Base-by-base conservation (phyloP, 768 basidiomycete genomes). In the Pilatotrama ljubarskyi region DNA sequence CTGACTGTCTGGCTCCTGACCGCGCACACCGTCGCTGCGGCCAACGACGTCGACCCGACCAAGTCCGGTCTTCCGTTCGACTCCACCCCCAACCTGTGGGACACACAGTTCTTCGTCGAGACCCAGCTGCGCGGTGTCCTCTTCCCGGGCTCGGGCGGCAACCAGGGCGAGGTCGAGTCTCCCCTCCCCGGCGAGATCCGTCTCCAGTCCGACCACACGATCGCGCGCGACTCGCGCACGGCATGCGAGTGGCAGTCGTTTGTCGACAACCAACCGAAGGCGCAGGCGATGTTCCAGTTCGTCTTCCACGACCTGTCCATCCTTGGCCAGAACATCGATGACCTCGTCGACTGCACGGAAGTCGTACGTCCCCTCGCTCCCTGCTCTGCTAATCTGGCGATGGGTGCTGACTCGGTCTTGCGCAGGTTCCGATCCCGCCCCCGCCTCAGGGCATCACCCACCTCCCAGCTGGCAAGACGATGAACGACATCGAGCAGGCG, bases 101-200 rank as follows among this genome's bases (percentile, higher is more conserved):
- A 68, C 65, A 64, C 64, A n/a, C 67, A 66, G 25, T 61, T 70
- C 57, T 69, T 64, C 61, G 25, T 80, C 41, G 78, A 80, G 51
- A 73, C 74, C 3, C 74, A 75, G 58, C 74, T 82, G 35, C 73
- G 74, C 57, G 50, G 66, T 24, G 58, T 62, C 10, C 46, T 58
- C n/a, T 66, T 69, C 54, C 68, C 65, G 20, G 66, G 66, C 35
- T 42, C n/a, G 13, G 53, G 44, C 26, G 58, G 63, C 36, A 66
- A 64, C 54, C 43, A 44, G 29, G 66, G 71, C 43, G 63, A 66
- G 51, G 63, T 64, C 14, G 43, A 49, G 61, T 67, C 66, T 17
- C 58, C 64, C 5, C 51, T 68, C 0, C 40, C 52, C 17, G 65
- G 64, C 35, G 66, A 68, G 49, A 51, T 69, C 37, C 64, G 69